phyloP scores from a whole-genome alignment of 345 rosid species.

The Triadica sebifera region DNA sequence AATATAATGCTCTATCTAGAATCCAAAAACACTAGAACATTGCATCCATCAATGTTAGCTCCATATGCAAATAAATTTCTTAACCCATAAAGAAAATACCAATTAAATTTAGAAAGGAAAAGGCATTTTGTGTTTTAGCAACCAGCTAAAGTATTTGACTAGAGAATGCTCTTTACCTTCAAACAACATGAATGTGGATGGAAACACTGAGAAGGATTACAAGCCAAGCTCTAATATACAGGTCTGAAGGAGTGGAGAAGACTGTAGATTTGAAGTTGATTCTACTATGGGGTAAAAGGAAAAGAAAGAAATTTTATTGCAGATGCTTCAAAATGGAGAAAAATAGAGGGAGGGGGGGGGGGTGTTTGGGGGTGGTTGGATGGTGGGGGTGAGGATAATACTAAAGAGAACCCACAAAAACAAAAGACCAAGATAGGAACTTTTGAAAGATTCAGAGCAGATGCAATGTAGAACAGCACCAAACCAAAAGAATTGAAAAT shows the following conservation, averaged over 20 bases:
- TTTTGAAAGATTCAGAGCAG: slow-evolving; percentile 33
- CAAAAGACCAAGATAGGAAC: no score
- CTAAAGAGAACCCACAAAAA: no score
- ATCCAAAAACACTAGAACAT: slow-evolving; percentile 1
- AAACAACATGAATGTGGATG: slow-evolving; percentile 24
- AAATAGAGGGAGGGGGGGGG: no score
- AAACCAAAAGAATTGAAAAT: slow-evolving; percentile 18
- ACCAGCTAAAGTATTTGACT: slow-evolving; percentile 9
- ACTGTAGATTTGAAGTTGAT: slow-evolving; percentile 31
- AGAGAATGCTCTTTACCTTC: slow-evolving; percentile 30
- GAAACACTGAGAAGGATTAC: slow-evolving; percentile 9
- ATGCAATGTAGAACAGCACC: slow-evolving; percentile 28
- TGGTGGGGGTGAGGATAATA: no score
- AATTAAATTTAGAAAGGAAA: slow-evolving; percentile 10
- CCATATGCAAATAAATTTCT: not conserved
- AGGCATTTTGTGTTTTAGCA: not conserved
- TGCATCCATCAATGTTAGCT: slow-evolving; percentile 3
- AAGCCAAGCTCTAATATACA: slow-evolving; percentile 28
- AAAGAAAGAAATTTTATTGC: slow-evolving; percentile 23
- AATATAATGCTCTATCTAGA: slow-evolving; percentile 1
- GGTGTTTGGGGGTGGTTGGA: no score
- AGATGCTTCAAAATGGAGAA: slow-evolving; percentile 23
- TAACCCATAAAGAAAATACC: slow-evolving; percentile 11
- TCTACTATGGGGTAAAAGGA: slow-evolving; percentile 20
- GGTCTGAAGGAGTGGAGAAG: slow-evolving; percentile 6